These are phyloP conservation scores for Helenozyma baotianmanensis DNA, from an alignment of 805 yeast species.

Conservation along the genomic window DNA sequence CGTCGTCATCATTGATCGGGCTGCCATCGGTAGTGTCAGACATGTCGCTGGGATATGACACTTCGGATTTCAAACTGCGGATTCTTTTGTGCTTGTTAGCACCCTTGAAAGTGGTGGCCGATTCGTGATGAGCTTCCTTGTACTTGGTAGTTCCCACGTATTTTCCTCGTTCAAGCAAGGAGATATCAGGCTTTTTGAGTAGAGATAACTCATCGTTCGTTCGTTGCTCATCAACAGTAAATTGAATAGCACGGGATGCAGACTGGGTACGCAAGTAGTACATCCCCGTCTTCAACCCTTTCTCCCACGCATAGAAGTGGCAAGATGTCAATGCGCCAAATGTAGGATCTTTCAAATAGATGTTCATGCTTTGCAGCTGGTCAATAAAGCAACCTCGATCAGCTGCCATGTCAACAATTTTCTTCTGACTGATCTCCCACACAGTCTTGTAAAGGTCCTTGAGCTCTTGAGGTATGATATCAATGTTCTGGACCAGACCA, in stretches of 20 bases:
- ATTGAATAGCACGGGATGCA: conserved; percentile 36
- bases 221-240: conserved; percentile 13
- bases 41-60: no score
- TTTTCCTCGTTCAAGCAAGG: conserved; percentile 1
- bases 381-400: conserved; percentile 69
- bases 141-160: background rate
- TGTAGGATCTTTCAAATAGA: conserved; percentile 33
- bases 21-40: no score
- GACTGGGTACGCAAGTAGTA: conserved; percentile 37
- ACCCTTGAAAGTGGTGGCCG: no score
- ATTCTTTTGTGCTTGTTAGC: no score
- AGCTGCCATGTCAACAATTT: conserved; percentile 81
- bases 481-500: conserved; percentile 81
- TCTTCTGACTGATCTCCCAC: conserved; percentile 91
- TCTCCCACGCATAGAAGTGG: conserved; percentile 41
- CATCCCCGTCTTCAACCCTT: conserved; percentile 38
- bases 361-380: conserved; percentile 44
- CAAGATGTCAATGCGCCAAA: conserved; percentile 38
- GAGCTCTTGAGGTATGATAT: conserved; percentile 67
- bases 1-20: no score
- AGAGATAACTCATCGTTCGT: conserved; percentile 1
- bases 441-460: conserved; percentile 86
- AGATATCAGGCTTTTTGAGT: conserved; percentile 2
- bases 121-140: no score
- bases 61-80: no score